These are phyloP conservation scores for Aspergillus phoenicis DNA, from an alignment of 2,329 filamentous ascomycete species.

Conservation along the genomic window DNA sequence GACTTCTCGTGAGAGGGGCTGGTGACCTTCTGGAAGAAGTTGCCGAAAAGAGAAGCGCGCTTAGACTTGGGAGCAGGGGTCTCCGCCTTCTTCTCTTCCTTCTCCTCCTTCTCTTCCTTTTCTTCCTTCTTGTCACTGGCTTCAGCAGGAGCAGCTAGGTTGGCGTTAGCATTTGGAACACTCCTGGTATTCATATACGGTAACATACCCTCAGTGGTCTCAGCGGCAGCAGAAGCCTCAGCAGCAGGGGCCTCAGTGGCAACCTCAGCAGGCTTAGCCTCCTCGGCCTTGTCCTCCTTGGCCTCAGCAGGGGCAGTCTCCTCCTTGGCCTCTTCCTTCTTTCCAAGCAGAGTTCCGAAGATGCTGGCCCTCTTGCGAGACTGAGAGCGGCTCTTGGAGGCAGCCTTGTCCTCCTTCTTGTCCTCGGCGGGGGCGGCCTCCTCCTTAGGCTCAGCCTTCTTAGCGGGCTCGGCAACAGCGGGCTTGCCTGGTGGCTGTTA, in stretches of 20 bases:
- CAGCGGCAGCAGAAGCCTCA: slow-evolving; percentile 40
- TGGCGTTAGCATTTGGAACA: background rate
- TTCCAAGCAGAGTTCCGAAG: slow-evolving; percentile 54
- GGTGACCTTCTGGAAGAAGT: slow-evolving; percentile 70
- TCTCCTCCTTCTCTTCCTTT: slow-evolving; percentile 29
- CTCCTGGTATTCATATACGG: background rate
- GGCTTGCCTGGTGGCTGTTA: slow-evolving; percentile 37
- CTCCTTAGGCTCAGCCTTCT: slow-evolving; percentile 32
- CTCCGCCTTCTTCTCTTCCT: slow-evolving; percentile 39
- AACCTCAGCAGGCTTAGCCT: slow-evolving; percentile 26
- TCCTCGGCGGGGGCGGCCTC: slow-evolving; percentile 48
- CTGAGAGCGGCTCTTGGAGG: slow-evolving; percentile 61
- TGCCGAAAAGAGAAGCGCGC: slow-evolving; percentile 82
- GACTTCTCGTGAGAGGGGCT: slow-evolving; percentile 50
- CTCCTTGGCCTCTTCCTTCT: slow-evolving; percentile 60
- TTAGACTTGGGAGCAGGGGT: slow-evolving; percentile 63
- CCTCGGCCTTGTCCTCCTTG: slow-evolving; percentile 48
- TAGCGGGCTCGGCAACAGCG: slow-evolving; percentile 28
- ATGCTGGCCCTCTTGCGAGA: slow-evolving; percentile 60
- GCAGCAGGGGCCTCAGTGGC: slow-evolving; percentile 8
- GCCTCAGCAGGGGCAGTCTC: slow-evolving; percentile 44
- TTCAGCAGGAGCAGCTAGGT: slow-evolving; percentile 22
- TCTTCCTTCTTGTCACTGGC: slow-evolving; percentile 21
- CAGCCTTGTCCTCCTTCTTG: slow-evolving; percentile 53
- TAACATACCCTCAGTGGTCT: slow-evolving; percentile 29